Percentiles rank a stretch among this genome's conserved stretches.
Evolutionary conservation across 2,329 filamentous ascomycete genomes (phyloP).

Genomic region (Raffaelea deltoideospora): DNA sequence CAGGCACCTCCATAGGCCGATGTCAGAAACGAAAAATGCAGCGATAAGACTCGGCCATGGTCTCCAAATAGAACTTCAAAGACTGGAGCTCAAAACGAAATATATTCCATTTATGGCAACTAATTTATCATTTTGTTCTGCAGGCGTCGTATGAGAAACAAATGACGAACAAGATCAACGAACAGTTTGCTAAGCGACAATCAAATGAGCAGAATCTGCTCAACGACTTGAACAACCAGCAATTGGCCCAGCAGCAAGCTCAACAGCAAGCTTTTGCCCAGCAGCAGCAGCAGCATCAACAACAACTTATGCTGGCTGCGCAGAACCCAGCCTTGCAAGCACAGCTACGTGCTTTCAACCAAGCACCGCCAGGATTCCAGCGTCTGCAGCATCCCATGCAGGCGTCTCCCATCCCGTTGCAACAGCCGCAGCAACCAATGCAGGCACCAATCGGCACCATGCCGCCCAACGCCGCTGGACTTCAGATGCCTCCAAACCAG

Average conservation of each 20-base stretch:
- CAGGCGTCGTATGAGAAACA: conserved; percentile 35
- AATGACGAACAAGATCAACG: conserved; percentile 28
- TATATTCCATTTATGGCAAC: too few species aligned
- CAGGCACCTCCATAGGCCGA: too few species aligned
- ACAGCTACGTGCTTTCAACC: conserved; percentile 35
- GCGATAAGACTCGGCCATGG: too few species aligned
- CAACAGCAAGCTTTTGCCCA: conserved; percentile 11
- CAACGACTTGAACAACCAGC: conserved; percentile 28
- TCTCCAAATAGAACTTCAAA: too few species aligned
- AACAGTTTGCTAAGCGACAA: conserved; percentile 35
- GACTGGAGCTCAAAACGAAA: too few species aligned
- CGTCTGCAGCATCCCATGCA: conserved; percentile 46
- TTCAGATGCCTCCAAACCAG: conserved; percentile 26
- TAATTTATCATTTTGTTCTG: too few species aligned
- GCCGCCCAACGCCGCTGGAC: conserved; percentile 11
- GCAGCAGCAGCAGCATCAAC: conserved; percentile 9
- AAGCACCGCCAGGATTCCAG: conserved; percentile 38
- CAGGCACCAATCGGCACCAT: conserved; percentile 22
- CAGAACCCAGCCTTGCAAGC: conserved; percentile 29
- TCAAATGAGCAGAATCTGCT: conserved; percentile 33
- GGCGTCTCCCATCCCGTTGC: conserved; percentile 33
- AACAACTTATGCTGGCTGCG: conserved; percentile 35
- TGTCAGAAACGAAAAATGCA: too few species aligned
- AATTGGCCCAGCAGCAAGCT: conserved; percentile 12
- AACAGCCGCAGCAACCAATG: conserved; percentile 29